Conservation (phyloP, 192 early-diverging fungal species). For the Backusella liffmaniae region DNA sequence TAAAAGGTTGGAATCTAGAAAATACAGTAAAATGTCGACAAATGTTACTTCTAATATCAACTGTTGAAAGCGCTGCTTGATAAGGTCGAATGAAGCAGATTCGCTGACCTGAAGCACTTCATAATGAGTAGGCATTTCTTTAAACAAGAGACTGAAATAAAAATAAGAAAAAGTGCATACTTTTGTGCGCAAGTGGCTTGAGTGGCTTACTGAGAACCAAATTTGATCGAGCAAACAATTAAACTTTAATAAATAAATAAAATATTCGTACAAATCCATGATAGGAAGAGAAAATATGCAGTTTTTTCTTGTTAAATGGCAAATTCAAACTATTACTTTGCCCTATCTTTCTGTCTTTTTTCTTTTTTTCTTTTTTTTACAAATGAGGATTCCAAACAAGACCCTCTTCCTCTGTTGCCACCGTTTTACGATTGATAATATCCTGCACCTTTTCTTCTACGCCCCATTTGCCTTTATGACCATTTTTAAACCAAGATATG, state of each 20-base stretch:
- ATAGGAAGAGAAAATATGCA: too few species aligned
- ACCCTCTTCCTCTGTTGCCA: not conserved
- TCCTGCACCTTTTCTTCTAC: conserved; percentile 62
- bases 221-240: too few species aligned
- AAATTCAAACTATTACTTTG: too few species aligned
- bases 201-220: not conserved
- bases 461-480: conserved; percentile 62
- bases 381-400: conserved; percentile 14
- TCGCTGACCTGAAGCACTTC: conserved; percentile 50
- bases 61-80: conserved; percentile 55
- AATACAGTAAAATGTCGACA: not conserved
- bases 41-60: conserved; percentile 48
- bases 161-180: not conserved
- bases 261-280: too few species aligned
- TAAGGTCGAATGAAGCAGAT: conserved; percentile 41
- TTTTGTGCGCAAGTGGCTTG: not conserved
- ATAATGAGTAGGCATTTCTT: conserved; percentile 40
- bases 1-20: not conserved
- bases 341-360: too few species aligned
- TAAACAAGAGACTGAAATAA: not conserved
- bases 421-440: conserved; percentile 53
- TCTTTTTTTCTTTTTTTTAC: not conserved
- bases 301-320: too few species aligned
- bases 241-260: too few species aligned
- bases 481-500: conserved; percentile 57